Evolutionary conservation across 2,329 filamentous ascomycete species (phyloP).

Genomic region (Pseudogymnoascus sp.): DNA sequence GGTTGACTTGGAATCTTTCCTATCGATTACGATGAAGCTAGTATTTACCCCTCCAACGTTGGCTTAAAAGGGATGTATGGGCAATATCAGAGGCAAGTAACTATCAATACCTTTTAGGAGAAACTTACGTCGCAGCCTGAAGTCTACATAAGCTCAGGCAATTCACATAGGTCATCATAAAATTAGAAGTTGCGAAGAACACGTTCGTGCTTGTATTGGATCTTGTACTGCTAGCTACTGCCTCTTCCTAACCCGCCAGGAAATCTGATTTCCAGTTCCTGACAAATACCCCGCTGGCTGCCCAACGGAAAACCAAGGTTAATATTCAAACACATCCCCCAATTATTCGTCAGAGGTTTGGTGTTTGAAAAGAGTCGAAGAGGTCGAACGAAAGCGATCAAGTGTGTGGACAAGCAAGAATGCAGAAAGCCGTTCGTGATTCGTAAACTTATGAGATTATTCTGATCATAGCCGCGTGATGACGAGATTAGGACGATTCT

Average conservation of each 20-base stretch:
- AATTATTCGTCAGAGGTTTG: constrained; percentile 4
- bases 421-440: constrained; percentile 11
- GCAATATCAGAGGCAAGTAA: background rate
- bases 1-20: background rate
- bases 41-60: background rate
- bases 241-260: constrained; percentile 19
- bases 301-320: background rate
- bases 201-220: constrained; percentile 22
- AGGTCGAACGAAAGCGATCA: background rate
- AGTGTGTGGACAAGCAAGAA: constrained; percentile 8
- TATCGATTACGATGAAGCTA: constrained; percentile 6
- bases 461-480: constrained; percentile 30
- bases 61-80: background rate
- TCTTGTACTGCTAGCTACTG: constrained; percentile 23
- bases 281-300: background rate
- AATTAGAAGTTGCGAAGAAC: constrained; percentile 19
- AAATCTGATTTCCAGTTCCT: constrained; percentile 6
- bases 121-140: no score
- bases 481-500: constrained; percentile 33
- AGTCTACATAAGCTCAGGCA: background rate
- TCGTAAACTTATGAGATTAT: constrained; percentile 29
- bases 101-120: background rate
- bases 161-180: background rate
- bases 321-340: constrained; percentile 3
- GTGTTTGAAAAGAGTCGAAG: background rate